Base-by-base conservation (phyloP, 2,329 filamentous ascomycete species). In the Fragosphaeria purpurea region DNA sequence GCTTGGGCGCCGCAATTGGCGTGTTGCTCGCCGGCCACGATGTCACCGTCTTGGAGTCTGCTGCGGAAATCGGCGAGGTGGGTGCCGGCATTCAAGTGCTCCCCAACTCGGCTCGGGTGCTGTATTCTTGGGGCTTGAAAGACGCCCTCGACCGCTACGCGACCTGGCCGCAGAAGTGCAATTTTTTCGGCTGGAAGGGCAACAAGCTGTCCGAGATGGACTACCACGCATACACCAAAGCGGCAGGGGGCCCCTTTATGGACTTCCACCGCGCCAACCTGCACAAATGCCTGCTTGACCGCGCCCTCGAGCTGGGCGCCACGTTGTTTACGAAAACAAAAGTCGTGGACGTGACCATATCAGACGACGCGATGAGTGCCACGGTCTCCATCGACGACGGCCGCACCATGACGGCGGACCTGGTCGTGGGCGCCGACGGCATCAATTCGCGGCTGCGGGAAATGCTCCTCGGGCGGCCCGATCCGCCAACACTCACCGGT, bases 371-470 rank as follows among this genome's bases (percentile, higher is more conserved):
- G 13, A 57, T 49, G 22, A 58, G 52, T 39, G 56, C 50, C 5
- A 59, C 55, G 1, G 44, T 62, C 4, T 48, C 58, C 33, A 53
- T 57, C 22, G 57, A 55, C 3, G 60, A 63, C 39, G 61, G 61
- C 5, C 57, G 62, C 33, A 58, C 59, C 39, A 64, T 63, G 39
- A 40, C 54, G 1, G 69, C 66, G 0, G 59, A 63, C 13, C 54
- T 72, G 0, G 55, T 72, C 0, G 58, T 71, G 0, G 68, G 70
- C 0, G 63, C 66, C 0, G 70, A 72, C 44, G 70, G 70, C 1
- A 61, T 72, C 13, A 62, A 70, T 50, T 57, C 55, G 30, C 57
- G 7, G 39, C 43, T 56, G 52, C 54, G 55, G 7, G 52, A 53
- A 35, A 7, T 6, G 4, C 44, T 56, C 9, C 34, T 56, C 3